Conservation (phyloP, 306 rosid genomes). For the Malus sieversii region DNA sequence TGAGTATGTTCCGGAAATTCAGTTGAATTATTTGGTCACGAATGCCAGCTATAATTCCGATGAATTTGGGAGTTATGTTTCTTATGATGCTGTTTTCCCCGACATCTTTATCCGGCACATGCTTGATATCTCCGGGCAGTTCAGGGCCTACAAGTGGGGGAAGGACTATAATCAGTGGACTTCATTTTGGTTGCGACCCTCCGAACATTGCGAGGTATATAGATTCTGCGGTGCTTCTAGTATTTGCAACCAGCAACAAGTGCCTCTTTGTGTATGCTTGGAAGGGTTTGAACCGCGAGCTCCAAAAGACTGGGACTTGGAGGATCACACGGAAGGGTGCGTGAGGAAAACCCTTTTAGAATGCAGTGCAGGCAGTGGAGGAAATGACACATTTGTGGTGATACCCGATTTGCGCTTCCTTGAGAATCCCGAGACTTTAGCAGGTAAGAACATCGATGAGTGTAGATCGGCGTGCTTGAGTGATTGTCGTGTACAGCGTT, state of each 20-base stretch:
- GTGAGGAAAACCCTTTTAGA: not conserved
- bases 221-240: conserved; percentile 18
- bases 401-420: not conserved
- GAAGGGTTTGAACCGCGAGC: conserved; percentile 8
- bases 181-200: conserved; percentile 8
- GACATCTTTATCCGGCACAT: conserved; percentile 3
- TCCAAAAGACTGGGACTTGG: not conserved
- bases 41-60: not conserved
- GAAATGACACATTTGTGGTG: not conserved
- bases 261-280: conserved; percentile 13
- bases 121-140: conserved; percentile 21
- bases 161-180: not conserved
- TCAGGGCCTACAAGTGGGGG: conserved; percentile 17
- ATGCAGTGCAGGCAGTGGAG: not conserved
- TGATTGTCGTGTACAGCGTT: conserved; percentile 22
- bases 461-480: conserved; percentile 19
- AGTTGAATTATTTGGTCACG: not conserved
- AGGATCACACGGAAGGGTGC: conserved; percentile 12
- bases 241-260: conserved; percentile 7
- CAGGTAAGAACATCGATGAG: not conserved
- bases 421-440: not conserved
- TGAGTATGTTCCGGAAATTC: not conserved
- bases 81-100: not conserved
- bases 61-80: conserved; percentile 10
- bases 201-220: not conserved